Evolutionary conservation across 108 stramenopile genomes (phyloP).

Genomic region (Nannochloropsis salina): DNA sequence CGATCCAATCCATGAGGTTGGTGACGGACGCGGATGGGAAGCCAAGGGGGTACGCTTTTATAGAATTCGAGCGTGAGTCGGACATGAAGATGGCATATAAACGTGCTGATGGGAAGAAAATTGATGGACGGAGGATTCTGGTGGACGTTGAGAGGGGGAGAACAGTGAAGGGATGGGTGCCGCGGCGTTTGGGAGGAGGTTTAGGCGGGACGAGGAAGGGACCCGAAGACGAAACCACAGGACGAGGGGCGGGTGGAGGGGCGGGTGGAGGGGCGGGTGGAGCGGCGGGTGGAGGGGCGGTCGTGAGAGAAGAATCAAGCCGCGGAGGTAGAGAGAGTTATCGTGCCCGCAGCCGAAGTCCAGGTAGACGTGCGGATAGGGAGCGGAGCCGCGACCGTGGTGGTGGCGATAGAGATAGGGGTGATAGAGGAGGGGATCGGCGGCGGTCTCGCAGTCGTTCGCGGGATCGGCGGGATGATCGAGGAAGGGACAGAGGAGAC

Average conservation of each 20-base stretch:
- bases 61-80: slow-evolving; percentile 75
- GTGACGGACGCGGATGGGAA: slow-evolving; percentile 57
- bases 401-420: background rate
- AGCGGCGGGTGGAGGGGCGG: background rate
- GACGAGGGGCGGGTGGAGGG: background rate
- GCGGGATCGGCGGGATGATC: slow-evolving; percentile 24
- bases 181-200: slow-evolving; percentile 78
- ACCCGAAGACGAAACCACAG: background rate
- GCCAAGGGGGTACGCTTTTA: slow-evolving; percentile 71
- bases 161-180: slow-evolving; percentile 88
- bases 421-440: background rate
- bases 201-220: slow-evolving; percentile 62
- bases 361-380: slow-evolving; percentile 2
- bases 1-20: slow-evolving; percentile 74
- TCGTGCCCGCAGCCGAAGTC: background rate
- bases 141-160: slow-evolving; percentile 95
- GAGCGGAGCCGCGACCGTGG: slow-evolving; percentile 23
- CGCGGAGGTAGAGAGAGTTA: background rate
- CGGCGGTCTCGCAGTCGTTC: background rate
- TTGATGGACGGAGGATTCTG: slow-evolving; percentile 78
- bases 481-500: slow-evolving; percentile 23
- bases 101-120: slow-evolving; percentile 76
- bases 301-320: background rate
- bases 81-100: slow-evolving; percentile 71
- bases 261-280: background rate